Percentiles rank a stretch among this genome's conserved stretches.
Evolutionary conservation across 176 grass and related monocot species (phyloP).

Genomic region (Oryza coarctata): DNA sequence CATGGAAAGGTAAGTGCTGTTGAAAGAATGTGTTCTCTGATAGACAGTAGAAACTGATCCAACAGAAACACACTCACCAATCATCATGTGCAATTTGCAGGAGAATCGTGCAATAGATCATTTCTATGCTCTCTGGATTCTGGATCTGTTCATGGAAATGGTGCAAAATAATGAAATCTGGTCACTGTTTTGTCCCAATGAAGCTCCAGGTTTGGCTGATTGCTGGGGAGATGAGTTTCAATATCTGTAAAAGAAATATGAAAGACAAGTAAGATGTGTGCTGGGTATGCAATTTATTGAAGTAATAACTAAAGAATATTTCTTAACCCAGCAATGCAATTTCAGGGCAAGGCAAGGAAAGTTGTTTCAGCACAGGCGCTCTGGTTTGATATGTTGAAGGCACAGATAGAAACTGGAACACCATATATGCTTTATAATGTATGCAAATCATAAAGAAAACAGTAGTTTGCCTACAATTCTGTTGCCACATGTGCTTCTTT

Average conservation of each 20-base stretch:
- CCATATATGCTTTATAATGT: conserved; percentile 90
- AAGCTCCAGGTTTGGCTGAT: conserved; percentile 87
- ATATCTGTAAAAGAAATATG: conserved; percentile 72
- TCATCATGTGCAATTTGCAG: conserved; percentile 36
- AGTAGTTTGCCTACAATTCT: background rate
- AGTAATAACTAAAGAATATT: background rate
- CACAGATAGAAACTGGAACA: conserved; percentile 84
- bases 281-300: conserved; percentile 6
- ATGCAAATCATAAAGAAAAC: background rate
- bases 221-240: conserved; percentile 86
- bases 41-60: conserved; percentile 7
- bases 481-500: background rate
- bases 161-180: conserved; percentile 68
- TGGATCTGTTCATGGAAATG: conserved; percentile 93
- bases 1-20: conserved; percentile 79
- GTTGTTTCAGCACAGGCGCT: conserved; percentile 61
- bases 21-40: background rate
- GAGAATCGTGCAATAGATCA: conserved; percentile 89
- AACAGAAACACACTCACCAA: background rate
- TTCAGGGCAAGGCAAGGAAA: conserved; percentile 78
- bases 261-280: conserved; percentile 53
- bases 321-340: background rate
- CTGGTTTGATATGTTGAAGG: conserved; percentile 81
- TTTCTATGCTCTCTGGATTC: conserved; percentile 87
- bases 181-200: conserved; percentile 94